phyloP scores from a whole-genome alignment of 495 filamentous ascomycete genomes.

The Achaetomiella virescens region DNA sequence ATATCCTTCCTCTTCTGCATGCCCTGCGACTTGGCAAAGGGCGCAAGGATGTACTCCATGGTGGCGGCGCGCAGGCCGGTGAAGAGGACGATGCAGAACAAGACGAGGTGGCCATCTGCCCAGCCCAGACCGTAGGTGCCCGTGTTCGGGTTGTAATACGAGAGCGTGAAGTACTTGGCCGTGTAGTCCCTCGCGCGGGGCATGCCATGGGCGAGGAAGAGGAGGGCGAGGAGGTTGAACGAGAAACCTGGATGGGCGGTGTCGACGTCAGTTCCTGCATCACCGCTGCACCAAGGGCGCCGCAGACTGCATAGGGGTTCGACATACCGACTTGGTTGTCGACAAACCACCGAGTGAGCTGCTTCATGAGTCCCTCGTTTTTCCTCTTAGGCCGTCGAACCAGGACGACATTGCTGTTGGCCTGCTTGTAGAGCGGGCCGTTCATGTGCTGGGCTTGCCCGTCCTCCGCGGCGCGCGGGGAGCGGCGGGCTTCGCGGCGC shows the following conservation, averaged over 20 bases:
- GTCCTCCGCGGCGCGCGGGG: conserved; percentile 13
- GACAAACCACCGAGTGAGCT: conserved; percentile 43
- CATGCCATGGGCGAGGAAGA: conserved; percentile 73
- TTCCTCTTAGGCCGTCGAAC: conserved; percentile 43
- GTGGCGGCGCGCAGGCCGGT: conserved; percentile 76
- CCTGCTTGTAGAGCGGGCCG: conserved; percentile 44
- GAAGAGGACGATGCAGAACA: conserved; percentile 74
- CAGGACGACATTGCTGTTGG: conserved; percentile 39
- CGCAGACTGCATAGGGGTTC: neutral
- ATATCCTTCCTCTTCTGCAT: conserved; percentile 66
- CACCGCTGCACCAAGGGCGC: neutral
- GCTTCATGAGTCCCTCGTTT: conserved; percentile 38
- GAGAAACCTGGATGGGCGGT: conserved; percentile 24
- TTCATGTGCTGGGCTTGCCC: conserved; percentile 35
- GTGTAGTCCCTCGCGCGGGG: conserved; percentile 73
- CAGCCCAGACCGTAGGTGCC: conserved; percentile 66
- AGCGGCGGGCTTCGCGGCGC: conserved; percentile 1
- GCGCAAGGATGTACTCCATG: conserved; percentile 81
- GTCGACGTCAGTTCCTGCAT: conserved; percentile 1
- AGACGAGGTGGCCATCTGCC: conserved; percentile 74
- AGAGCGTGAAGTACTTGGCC: conserved; percentile 76
- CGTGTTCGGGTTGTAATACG: conserved; percentile 65
- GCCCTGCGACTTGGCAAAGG: conserved; percentile 62
- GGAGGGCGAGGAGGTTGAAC: conserved; percentile 58
- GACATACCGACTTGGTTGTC: conserved; percentile 49